These are phyloP conservation scores for Globisporangium radiosum DNA, from an alignment of 352 stramenopile species.

Conservation along the genomic window DNA sequence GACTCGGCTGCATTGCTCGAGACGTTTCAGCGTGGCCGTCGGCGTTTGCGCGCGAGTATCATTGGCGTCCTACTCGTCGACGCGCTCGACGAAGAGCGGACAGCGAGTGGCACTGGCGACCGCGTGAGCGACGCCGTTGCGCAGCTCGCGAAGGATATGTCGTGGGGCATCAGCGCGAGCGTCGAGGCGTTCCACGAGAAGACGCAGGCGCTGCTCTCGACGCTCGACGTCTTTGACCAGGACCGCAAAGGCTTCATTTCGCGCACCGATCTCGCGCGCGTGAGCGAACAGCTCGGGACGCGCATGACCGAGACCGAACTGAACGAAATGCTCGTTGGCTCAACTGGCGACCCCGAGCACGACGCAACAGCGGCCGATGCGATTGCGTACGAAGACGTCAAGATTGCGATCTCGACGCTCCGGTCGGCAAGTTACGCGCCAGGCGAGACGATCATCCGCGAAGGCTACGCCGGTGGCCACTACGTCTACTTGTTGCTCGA, in stretches of 20 bases:
- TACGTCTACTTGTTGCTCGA: constrained; percentile 76
- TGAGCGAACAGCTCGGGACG: constrained; percentile 65
- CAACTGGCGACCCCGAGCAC: constrained; percentile 67
- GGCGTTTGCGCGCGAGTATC: constrained; percentile 71
- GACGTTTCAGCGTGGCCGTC: constrained; percentile 73
- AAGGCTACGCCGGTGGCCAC: constrained; percentile 58
- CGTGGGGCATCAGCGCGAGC: constrained; percentile 70
- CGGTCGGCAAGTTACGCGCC: constrained; percentile 58
- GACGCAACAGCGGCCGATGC: constrained; percentile 37
- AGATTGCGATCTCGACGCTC: constrained; percentile 76
- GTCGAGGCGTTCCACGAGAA: constrained; percentile 62
- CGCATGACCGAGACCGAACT: constrained; percentile 69
- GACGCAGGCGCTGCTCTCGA: constrained; percentile 56
- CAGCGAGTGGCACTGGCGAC: not conserved
- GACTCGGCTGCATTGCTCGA: constrained; percentile 67
- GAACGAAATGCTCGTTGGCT: constrained; percentile 79
- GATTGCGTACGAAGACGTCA: constrained; percentile 75
- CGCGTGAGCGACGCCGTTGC: constrained; percentile 19
- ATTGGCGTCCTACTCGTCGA: constrained; percentile 67
- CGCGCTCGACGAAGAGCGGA: constrained; percentile 33
- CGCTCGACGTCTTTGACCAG: constrained; percentile 69
- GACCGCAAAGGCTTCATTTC: constrained; percentile 81
- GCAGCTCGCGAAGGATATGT: constrained; percentile 36
- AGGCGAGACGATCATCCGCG: constrained; percentile 67
- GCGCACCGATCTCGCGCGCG: constrained; percentile 63